phyloP scores from a whole-genome alignment of 345 rosid species.

The Populus deltoides region DNA sequence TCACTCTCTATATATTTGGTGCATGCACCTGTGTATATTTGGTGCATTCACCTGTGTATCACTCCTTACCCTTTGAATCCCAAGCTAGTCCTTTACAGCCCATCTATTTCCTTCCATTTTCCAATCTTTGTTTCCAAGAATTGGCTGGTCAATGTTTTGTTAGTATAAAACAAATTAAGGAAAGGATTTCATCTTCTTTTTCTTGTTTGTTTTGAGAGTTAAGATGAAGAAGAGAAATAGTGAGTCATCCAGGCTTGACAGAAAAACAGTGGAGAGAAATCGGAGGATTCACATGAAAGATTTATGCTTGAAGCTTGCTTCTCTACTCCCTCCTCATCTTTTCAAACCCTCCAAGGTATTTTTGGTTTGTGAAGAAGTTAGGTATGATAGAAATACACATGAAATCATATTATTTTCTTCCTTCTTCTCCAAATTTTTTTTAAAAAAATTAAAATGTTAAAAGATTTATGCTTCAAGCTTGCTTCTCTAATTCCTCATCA shows the following conservation, averaged over 20 bases:
- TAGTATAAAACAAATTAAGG: neutral
- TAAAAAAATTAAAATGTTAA: neutral
- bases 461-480: slow-evolving; percentile 49
- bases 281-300: slow-evolving; percentile 58
- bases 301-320: slow-evolving; percentile 49
- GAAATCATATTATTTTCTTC: neutral
- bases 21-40: neutral
- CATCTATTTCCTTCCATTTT: neutral
- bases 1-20: neutral
- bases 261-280: slow-evolving; percentile 55
- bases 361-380: neutral
- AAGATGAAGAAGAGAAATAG: slow-evolving; percentile 28
- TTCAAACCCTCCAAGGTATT: slow-evolving; percentile 39
- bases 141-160: neutral
- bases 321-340: slow-evolving; percentile 40
- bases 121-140: neutral
- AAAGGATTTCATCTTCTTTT: no score
- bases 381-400: neutral
- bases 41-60: neutral
- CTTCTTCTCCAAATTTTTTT: neutral
- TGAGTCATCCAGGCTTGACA: slow-evolving; percentile 35
- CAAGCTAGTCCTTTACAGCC: neutral
- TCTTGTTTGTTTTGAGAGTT: neutral
- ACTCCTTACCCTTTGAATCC: neutral
- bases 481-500: slow-evolving; percentile 43